Conservation (phyloP, 345 rosid species). For the Moricandia moricandioides region DNA sequence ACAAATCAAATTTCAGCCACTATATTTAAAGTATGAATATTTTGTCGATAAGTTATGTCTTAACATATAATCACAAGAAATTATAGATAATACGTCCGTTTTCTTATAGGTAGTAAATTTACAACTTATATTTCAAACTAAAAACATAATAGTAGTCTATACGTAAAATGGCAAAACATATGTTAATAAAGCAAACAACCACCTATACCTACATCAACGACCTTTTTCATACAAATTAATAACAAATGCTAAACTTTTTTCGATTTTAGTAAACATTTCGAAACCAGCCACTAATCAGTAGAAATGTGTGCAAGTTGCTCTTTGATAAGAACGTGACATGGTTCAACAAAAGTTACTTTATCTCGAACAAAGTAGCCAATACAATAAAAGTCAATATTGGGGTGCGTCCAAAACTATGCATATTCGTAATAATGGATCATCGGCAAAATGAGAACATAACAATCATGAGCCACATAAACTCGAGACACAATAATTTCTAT, state of each 20-base stretch:
- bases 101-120: not conserved
- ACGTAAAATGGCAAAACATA: not conserved
- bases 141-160: not conserved
- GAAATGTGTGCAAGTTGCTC: constrained; percentile 12
- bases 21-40: not conserved
- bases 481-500: not conserved
- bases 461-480: constrained; percentile 14
- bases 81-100: not conserved
- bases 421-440: not conserved
- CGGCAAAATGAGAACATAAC: constrained; percentile 9
- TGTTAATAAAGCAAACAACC: not conserved
- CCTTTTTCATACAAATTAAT: not conserved
- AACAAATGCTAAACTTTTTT: not conserved
- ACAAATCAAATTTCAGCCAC: not conserved
- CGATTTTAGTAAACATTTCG: not conserved
- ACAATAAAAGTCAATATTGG: constrained; percentile 17
- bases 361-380: constrained; percentile 20
- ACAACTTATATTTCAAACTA: not conserved
- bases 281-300: not conserved
- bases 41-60: not conserved
- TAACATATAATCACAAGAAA: not conserved
- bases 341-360: constrained; percentile 19
- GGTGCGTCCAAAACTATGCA: constrained; percentile 11
- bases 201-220: not conserved
- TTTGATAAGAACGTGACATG: constrained; percentile 15